Base-by-base conservation (phyloP, 441 rosid genomes). In the Eugenia klotzschiana region DNA sequence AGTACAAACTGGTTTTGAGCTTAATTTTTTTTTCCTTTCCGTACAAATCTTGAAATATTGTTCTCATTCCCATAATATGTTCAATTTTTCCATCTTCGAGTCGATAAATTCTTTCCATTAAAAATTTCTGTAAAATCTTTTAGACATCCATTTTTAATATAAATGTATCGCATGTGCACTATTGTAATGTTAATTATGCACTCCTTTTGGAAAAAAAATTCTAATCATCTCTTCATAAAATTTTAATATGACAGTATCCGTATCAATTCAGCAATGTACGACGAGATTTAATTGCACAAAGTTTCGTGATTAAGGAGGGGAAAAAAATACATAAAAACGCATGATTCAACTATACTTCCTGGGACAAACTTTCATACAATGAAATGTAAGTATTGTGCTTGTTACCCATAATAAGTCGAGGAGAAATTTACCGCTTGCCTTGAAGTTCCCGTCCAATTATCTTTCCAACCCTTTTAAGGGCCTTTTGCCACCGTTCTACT, bases 361-460 rank as follows among this genome's bases (percentile, higher is more conserved):
- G 54, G 53, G 22, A 51, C 50, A 46, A 11, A 11, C 13, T 18
- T 51, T 6, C 8, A 16, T 51, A 1, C 52, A 5, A 51, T 51
- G 52, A 15, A 51, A 14, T 51, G 18, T 14, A 14, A 25, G 8
- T 25, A 11, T 25, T 25, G 29, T 2, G 16, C 29, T 2, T 2
- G 0, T 12, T 1, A 56, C 0, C 27, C 29, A 0, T 1, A 10
- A 56, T 0, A 57, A 13, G 18, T 25, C 1, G 20, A 6, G 33
- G 29, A n/a, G n/a, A 10, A n/a, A 55, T 11, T 55, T 55, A 55
- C 60, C 60, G 29, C 3, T 55, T n/a, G 15, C 2, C 60, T 1
- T 0, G 0, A 11, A 55, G 29, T 55, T 55, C 27, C 0, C 3
- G 26, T 55, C 60, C 60, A 11, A 4, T n/a, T n/a, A 2, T 55